phyloP scores from a whole-genome alignment of 2,329 filamentous ascomycete species.

The Juglanconis juglandina region DNA sequence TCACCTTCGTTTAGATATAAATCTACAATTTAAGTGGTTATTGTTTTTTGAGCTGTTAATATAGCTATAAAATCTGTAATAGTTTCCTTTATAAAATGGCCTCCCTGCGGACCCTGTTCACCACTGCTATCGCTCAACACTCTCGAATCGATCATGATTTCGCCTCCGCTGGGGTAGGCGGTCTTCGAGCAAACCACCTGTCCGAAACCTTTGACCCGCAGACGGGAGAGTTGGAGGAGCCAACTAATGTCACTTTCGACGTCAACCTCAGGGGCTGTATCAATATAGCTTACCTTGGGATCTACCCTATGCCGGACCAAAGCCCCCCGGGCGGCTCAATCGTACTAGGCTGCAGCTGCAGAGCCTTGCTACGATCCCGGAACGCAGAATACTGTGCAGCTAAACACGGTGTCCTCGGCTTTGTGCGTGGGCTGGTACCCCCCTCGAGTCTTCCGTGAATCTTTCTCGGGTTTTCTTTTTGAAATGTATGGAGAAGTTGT shows the following conservation, averaged over 20 bases:
- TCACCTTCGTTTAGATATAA: too few relatives aligned
- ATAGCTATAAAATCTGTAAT: too few relatives aligned
- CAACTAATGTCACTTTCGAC: not conserved
- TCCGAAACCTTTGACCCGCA: not conserved
- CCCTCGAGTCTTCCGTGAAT: too few relatives aligned
- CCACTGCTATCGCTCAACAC: not conserved
- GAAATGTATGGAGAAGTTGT: too few relatives aligned
- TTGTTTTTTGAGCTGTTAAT: too few relatives aligned
- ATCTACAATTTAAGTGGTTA: not conserved
- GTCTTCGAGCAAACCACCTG: not conserved
- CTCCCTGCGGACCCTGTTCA: not conserved
- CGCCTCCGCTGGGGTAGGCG: not conserved
- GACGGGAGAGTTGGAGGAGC: not conserved
- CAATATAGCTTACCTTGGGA: slow-evolving; percentile 1
- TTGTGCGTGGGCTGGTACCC: not conserved
- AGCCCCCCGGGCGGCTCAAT: not conserved
- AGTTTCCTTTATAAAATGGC: too few relatives aligned
- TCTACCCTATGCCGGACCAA: not conserved
- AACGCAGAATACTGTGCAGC: not conserved
- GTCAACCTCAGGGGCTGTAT: slow-evolving; percentile 1
- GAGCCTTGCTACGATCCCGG: not conserved
- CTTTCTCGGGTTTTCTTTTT: too few relatives aligned
- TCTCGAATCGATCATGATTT: not conserved
- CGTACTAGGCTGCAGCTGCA: not conserved
- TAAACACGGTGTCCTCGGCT: slow-evolving; percentile 1